phyloP scores from a whole-genome alignment of 169 alveolate species.

The Perkinsus olseni region DNA sequence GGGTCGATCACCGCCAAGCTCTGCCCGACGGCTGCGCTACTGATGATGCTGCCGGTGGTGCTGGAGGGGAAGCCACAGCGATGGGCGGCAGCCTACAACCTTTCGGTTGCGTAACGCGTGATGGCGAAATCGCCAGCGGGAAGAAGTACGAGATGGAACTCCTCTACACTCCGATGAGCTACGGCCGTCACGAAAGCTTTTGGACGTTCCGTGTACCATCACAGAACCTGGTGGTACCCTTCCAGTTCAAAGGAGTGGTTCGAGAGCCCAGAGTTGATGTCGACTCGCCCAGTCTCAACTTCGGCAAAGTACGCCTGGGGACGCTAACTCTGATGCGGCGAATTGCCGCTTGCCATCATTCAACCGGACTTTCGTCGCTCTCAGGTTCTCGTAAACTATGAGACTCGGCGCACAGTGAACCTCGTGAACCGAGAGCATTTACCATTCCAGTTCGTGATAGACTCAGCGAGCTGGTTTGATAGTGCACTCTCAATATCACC shows the following conservation, averaged over 20 bases:
- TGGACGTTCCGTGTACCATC: slow-evolving; percentile 76
- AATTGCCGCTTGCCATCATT: background rate
- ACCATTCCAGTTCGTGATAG: slow-evolving; percentile 76
- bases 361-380: too few relatives aligned
- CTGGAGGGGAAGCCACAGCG: slow-evolving; percentile 39
- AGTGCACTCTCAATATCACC: slow-evolving; percentile 13
- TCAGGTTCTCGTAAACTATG: slow-evolving; percentile 78
- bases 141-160: slow-evolving; percentile 81
- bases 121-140: slow-evolving; percentile 78
- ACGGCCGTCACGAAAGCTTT: slow-evolving; percentile 75
- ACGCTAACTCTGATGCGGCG: background rate
- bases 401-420: slow-evolving; percentile 71
- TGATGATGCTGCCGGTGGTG: slow-evolving; percentile 39
- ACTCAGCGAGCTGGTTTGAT: slow-evolving; percentile 37
- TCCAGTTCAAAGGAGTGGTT: slow-evolving; percentile 76
- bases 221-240: slow-evolving; percentile 65
- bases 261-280: slow-evolving; percentile 82
- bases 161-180: slow-evolving; percentile 75
- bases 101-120: slow-evolving; percentile 72
- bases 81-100: slow-evolving; percentile 26
- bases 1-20: slow-evolving; percentile 47
- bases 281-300: slow-evolving; percentile 76
- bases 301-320: slow-evolving; percentile 36
- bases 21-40: background rate
- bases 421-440: slow-evolving; percentile 75